phyloP scores from a whole-genome alignment of 2,329 filamentous ascomycete genomes.

The Neonectria magnoliae region DNA sequence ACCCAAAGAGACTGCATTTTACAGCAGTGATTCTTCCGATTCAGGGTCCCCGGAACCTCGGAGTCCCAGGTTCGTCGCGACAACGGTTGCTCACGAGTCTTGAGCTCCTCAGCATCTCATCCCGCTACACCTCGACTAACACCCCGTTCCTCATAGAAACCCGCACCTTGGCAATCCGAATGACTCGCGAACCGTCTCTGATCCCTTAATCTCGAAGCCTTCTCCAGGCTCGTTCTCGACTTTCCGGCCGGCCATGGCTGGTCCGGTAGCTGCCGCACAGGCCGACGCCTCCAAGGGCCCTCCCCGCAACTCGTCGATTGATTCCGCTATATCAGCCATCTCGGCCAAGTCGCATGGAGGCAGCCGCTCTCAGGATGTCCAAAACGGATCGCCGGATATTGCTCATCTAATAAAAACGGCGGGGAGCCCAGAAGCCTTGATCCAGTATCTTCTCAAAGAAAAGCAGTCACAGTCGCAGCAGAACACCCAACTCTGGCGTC shows the following conservation, averaged over 20 bases:
- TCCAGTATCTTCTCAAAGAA: slow-evolving; percentile 88
- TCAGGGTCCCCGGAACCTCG: slow-evolving; percentile 47
- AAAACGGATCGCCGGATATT: slow-evolving; percentile 77
- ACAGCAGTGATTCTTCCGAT: slow-evolving; percentile 50
- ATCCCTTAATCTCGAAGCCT: slow-evolving; percentile 57
- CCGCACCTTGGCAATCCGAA: slow-evolving; percentile 52
- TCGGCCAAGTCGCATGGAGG: slow-evolving; percentile 68
- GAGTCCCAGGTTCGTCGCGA: slow-evolving; percentile 46
- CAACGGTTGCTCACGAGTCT: slow-evolving; percentile 8
- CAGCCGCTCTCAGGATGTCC: slow-evolving; percentile 66
- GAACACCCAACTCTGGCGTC: slow-evolving; percentile 91
- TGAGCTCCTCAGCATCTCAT: slow-evolving; percentile 4
- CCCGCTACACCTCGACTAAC: slow-evolving; percentile 21
- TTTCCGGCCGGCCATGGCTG: slow-evolving; percentile 58
- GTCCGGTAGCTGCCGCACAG: slow-evolving; percentile 54
- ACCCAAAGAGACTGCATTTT: slow-evolving; percentile 46
- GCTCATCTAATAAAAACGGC: slow-evolving; percentile 82
- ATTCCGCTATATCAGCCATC: slow-evolving; percentile 87
- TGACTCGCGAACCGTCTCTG: slow-evolving; percentile 59
- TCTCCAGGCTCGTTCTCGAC: slow-evolving; percentile 51
- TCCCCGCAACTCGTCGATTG: slow-evolving; percentile 86
- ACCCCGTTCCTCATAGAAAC: slow-evolving; percentile 35
- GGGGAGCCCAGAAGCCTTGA: slow-evolving; percentile 88
- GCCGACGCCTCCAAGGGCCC: slow-evolving; percentile 52
- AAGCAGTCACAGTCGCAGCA: slow-evolving; percentile 90